These are phyloP conservation scores for Termitomyces sp. DNA, from an alignment of 768 basidiomycete species.

Conservation along the genomic window DNA sequence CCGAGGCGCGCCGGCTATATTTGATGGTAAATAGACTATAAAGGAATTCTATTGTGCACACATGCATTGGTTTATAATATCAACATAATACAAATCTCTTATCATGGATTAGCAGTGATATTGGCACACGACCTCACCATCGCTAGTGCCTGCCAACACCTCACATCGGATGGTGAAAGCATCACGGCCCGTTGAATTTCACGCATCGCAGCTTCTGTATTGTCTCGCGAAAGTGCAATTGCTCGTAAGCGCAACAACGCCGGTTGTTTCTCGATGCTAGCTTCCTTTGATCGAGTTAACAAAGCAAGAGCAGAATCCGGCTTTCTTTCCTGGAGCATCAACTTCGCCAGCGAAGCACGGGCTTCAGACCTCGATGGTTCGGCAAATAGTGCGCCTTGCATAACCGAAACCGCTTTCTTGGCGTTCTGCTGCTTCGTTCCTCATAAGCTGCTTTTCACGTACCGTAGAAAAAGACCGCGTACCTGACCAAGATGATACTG, in stretches of 20 bases:
- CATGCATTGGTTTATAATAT: conserved; percentile 9
- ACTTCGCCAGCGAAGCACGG: conserved; percentile 47
- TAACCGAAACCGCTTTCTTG: conserved; percentile 41
- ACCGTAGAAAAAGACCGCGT: conserved; percentile 12
- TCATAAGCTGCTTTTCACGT: not conserved
- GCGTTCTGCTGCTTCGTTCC: conserved; percentile 35
- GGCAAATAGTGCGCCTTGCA: conserved; percentile 50
- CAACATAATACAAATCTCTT: conserved; percentile 10
- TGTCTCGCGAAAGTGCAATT: conserved; percentile 28
- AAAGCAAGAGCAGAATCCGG: conserved; percentile 39
- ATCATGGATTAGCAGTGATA: conserved; percentile 1
- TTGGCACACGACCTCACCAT: conserved; percentile 33
- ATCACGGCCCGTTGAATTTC: conserved; percentile 60
- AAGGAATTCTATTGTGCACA: conserved; percentile 1
- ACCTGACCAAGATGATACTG: conserved; percentile 76
- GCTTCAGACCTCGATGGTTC: conserved; percentile 48
- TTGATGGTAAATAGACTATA: conserved; percentile 32
- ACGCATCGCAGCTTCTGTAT: conserved; percentile 24
- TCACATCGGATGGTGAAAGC: conserved; percentile 47
- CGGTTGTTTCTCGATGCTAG: conserved; percentile 28
- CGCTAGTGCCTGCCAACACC: conserved; percentile 57
- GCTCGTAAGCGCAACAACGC: conserved; percentile 46
- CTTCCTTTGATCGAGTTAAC: conserved; percentile 23
- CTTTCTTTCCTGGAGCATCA: conserved; percentile 46
- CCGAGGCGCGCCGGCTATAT: conserved; percentile 42